Conservation (phyloP, 2,329 filamentous ascomycete species). For the Alternaria consortialis region DNA sequence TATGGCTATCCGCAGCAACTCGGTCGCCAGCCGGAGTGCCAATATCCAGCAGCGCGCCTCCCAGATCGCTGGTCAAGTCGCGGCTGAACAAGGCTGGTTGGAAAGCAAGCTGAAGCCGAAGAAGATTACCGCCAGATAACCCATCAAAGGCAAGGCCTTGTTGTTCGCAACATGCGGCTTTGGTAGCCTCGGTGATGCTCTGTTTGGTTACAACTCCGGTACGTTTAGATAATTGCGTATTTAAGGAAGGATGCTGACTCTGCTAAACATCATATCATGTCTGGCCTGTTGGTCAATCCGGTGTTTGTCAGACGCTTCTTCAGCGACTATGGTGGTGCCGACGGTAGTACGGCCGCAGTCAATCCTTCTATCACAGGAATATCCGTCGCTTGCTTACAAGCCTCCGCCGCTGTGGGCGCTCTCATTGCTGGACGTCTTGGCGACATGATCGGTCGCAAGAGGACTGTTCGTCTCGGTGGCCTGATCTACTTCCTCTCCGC, state of each 20-base stretch:
- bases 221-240: too few relatives aligned
- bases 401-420: conserved; percentile 48
- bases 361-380: conserved; percentile 54
- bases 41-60: conserved; percentile 31
- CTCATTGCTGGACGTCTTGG: conserved; percentile 49
- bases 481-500: conserved; percentile 52
- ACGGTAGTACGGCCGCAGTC: conserved; percentile 12
- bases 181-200: too few relatives aligned
- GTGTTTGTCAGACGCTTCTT: too few relatives aligned
- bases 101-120: conserved; percentile 50
- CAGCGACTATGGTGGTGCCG: too few relatives aligned
- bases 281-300: too few relatives aligned
- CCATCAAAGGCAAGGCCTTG: conserved; percentile 25
- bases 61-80: conserved; percentile 33
- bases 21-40: conserved; percentile 25
- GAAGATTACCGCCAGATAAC: conserved; percentile 49
- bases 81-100: conserved; percentile 42
- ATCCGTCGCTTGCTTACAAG: conserved; percentile 49
- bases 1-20: conserved; percentile 20
- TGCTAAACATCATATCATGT: too few relatives aligned
- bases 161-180: too few relatives aligned
- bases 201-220: too few relatives aligned
- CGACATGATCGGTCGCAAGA: conserved; percentile 51
- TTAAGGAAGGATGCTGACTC: too few relatives aligned
- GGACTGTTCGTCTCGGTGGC: conserved; percentile 48